Evolutionary conservation across 345 rosid genomes (phyloP).

Genomic region (sweet orange (Citrus sinensis)): DNA sequence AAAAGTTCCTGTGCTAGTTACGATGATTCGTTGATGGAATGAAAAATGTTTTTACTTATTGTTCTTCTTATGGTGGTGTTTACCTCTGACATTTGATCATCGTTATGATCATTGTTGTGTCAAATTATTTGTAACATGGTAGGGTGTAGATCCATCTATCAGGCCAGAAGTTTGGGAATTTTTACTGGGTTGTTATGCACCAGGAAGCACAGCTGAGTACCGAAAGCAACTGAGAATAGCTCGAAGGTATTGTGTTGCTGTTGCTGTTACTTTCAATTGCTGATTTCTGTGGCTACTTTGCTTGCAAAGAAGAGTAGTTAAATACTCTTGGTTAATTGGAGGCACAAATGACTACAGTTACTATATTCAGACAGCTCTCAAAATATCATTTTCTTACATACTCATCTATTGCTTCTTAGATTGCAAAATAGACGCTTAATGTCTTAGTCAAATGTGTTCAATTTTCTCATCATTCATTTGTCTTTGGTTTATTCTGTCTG

Average conservation of each 20-base stretch:
- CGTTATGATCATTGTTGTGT: slow-evolving; percentile 8
- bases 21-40: background rate
- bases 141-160: slow-evolving; percentile 93
- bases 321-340: slow-evolving; percentile 5
- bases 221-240: slow-evolving; percentile 69
- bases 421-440: background rate
- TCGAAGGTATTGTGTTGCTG: slow-evolving; percentile 48
- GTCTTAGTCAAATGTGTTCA: background rate
- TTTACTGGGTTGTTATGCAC: slow-evolving; percentile 81
- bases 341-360: background rate
- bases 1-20: background rate
- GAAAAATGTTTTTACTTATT: background rate
- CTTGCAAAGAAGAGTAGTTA: slow-evolving; percentile 6
- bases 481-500: background rate
- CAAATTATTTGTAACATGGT: slow-evolving; percentile 26
- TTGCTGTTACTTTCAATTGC: slow-evolving; percentile 1
- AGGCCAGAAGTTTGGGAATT: slow-evolving; percentile 96
- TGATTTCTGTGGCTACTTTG: slow-evolving; percentile 1
- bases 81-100: background rate
- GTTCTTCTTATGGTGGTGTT: background rate
- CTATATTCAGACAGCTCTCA: background rate
- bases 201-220: slow-evolving; percentile 74
- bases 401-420: slow-evolving; percentile 1
- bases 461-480: background rate
- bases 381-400: background rate